A percentile compares a stretch with the other conserved stretches of the same genome.
phyloP scores from a whole-genome alignment of 2,329 filamentous ascomycete genomes.

The Raffaelea ambrosiae region DNA sequence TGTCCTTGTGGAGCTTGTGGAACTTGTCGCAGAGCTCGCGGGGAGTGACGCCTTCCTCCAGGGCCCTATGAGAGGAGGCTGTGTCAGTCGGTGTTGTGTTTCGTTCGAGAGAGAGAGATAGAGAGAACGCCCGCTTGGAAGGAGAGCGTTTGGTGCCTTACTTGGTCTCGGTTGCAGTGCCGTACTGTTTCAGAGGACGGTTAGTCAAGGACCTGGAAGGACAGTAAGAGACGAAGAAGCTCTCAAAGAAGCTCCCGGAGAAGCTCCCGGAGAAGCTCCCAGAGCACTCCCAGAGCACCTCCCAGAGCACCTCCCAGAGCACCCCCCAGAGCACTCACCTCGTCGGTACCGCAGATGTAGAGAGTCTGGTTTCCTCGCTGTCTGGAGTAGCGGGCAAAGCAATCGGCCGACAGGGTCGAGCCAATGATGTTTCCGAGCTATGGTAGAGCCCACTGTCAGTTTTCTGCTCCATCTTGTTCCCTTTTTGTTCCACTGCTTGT shows the following conservation, averaged over 20 bases:
- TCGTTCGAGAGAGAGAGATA: neutral
- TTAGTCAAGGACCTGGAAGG: constrained; percentile 33
- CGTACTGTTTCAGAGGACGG: constrained; percentile 45
- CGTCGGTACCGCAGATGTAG: constrained; percentile 62
- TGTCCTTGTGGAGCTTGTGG: constrained; percentile 76
- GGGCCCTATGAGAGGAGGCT: constrained; percentile 52
- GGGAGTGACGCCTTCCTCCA: constrained; percentile 73
- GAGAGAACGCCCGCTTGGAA: neutral
- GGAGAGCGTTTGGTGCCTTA: neutral
- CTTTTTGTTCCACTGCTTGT: neutral
- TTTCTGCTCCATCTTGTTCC: neutral
- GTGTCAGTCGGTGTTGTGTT: neutral
- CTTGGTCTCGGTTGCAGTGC: constrained; percentile 91
- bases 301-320: too few relatives aligned
- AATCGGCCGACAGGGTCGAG: constrained; percentile 80
- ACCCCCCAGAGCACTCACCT: constrained; percentile 5
- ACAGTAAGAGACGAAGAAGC: too few relatives aligned
- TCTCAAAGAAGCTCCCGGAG: too few relatives aligned
- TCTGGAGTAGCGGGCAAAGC: constrained; percentile 75
- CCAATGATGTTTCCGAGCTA: constrained; percentile 75
- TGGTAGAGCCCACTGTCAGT: neutral
- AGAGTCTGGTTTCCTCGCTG: constrained; percentile 71
- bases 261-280: too few relatives aligned
- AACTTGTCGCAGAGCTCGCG: constrained; percentile 85
- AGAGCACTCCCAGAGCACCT: too few relatives aligned